phyloP scores from a whole-genome alignment of 805 yeast genomes.

The Candida khao-thaluensis region DNA sequence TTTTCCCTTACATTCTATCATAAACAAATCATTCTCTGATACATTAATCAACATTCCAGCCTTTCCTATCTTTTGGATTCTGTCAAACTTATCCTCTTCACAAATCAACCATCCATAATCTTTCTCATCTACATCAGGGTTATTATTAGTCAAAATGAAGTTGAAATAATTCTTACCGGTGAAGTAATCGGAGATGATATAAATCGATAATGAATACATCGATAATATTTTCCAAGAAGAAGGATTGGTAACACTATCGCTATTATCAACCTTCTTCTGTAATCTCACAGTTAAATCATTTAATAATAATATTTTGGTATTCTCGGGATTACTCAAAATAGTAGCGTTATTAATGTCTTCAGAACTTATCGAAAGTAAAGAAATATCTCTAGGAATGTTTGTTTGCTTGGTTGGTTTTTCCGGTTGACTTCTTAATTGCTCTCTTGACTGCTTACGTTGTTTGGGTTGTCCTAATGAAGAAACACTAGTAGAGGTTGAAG shows the following conservation, averaged over 20 bases:
- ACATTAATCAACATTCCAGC: slow-evolving; percentile 41
- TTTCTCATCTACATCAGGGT: slow-evolving; percentile 14
- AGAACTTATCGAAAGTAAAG: slow-evolving; percentile 22
- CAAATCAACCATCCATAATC: slow-evolving; percentile 31
- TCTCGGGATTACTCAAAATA: slow-evolving; percentile 26
- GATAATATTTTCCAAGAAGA: slow-evolving; percentile 44
- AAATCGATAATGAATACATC: slow-evolving; percentile 35
- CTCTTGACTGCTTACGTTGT: too few relatives aligned
- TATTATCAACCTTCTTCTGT: slow-evolving; percentile 34
- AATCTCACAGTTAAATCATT: slow-evolving; percentile 36
- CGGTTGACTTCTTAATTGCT: slow-evolving; percentile 6
- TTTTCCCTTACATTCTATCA: slow-evolving; percentile 47
- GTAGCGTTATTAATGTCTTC: slow-evolving; percentile 19
- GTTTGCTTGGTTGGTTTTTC: slow-evolving; percentile 4
- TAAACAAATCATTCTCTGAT: slow-evolving; percentile 29
- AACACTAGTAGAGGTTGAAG: slow-evolving; percentile 26
- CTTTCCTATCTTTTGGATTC: slow-evolving; percentile 40
- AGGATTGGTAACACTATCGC: slow-evolving; percentile 29
- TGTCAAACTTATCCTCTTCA: slow-evolving; percentile 27
- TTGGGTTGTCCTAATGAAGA: slow-evolving; percentile 3
- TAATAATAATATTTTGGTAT: slow-evolving; percentile 23
- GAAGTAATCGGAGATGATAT: slow-evolving; percentile 27
- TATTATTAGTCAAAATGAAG: slow-evolving; percentile 24
- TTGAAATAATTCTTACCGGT: slow-evolving; percentile 27
- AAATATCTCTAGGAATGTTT: slow-evolving; percentile 16